Base-by-base conservation (phyloP, 2,329 filamentous ascomycete species). In the Aspergillus luchuensis region DNA sequence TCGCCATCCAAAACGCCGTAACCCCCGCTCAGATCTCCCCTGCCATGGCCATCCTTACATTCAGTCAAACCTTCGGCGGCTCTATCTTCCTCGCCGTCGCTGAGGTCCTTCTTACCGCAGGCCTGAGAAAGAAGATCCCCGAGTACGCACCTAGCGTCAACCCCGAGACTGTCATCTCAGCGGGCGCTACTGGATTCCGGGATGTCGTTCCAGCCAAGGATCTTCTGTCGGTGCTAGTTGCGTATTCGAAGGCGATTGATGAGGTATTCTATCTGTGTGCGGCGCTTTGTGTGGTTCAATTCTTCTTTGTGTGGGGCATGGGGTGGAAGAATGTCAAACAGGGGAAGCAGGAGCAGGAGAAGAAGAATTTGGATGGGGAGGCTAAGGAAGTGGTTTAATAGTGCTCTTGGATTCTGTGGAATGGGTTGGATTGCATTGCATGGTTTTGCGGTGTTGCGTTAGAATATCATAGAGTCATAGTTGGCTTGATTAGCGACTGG, bases 1-100 rank as follows among this genome's bases (percentile, higher is more conserved):
- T 80, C 50, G 78, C 78, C 4, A 71, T 77, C 7, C 78, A 80
- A 63, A 76, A 78, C 28, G 66, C 71, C 1, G 63, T 80, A 2
- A 62, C 67, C 5, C 60, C 74, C 1, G 66, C 68, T 11, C 71
- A 79, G 43, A 60, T 80, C n/a, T 76, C 79, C 2, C 70, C 73
- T 4, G 78, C 73, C 2, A 79, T 79, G 62, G 72, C 77, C 3
- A 66, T 78, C 45, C 70, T 78, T 15, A 74, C 77, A 57, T 80
- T 79, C 65, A 61, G 61, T 45, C 76, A 79, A 50, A 78, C 73
- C 2, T 73, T 80, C n/a, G 74, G 75, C n/a, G 78, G 77, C 2
- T 72, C 77, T 0, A 54, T 86, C 1, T 85, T 85, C 61, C 78
- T 87, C 28, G 79, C 79, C 3, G 76, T 84, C 23, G 83, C 75